phyloP scores from a whole-genome alignment of 768 basidiomycete species.

The Russula foetens region DNA sequence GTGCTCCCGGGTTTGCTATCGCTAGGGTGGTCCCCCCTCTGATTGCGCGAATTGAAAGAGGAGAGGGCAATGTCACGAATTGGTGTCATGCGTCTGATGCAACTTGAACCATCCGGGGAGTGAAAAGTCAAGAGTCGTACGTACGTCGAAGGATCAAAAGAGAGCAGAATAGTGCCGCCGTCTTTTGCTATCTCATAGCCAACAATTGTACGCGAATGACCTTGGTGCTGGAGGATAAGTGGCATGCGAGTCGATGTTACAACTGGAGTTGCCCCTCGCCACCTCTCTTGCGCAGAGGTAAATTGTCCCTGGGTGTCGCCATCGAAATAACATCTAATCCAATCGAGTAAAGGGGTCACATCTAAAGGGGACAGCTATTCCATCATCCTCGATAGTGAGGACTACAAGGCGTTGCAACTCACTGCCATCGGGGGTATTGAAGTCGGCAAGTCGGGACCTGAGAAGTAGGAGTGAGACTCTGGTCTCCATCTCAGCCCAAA shows the following conservation, averaged over 20 bases:
- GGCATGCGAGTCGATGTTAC: constrained; percentile 61
- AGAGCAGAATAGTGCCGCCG: constrained; percentile 54
- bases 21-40: not conserved
- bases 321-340: constrained; percentile 72
- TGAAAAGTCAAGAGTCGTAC: constrained; percentile 8
- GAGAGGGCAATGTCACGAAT: constrained; percentile 8
- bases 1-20: not conserved
- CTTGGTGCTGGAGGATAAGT: constrained; percentile 71
- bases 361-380: constrained; percentile 25
- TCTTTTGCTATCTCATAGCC: constrained; percentile 66
- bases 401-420: constrained; percentile 3
- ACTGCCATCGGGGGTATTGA: constrained; percentile 46
- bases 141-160: constrained; percentile 72
- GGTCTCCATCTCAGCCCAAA: not conserved
- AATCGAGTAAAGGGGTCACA: constrained; percentile 47
- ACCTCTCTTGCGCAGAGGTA: constrained; percentile 41
- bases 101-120: not conserved
- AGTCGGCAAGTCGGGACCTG: constrained; percentile 60
- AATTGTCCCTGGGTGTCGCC: constrained; percentile 23
- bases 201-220: constrained; percentile 83
- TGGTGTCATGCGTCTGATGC: not conserved
- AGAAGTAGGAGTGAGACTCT: constrained; percentile 1
- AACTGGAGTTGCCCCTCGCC: constrained; percentile 46
- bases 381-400: not conserved
- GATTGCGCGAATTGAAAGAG: not conserved